phyloP scores from a whole-genome alignment of 805 yeast species.

The Babjeviella inositovora region DNA sequence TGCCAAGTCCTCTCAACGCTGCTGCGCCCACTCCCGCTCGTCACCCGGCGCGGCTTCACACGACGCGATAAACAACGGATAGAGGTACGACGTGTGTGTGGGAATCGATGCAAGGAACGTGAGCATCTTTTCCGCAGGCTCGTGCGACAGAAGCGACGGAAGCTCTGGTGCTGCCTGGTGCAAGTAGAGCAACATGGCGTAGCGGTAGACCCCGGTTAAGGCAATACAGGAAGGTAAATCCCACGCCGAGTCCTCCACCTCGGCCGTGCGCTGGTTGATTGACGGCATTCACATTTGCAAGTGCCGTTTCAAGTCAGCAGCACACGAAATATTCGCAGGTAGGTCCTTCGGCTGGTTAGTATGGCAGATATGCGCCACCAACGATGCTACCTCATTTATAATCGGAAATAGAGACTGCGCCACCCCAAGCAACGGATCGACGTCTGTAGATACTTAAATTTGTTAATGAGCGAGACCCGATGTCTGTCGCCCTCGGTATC shows the following conservation, averaged over 20 bases:
- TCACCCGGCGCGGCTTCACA: constrained; percentile 47
- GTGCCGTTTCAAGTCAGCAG: constrained; percentile 35
- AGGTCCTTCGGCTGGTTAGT: constrained; percentile 19
- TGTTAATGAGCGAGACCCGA: no score
- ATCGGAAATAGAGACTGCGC: constrained; percentile 48
- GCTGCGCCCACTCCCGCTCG: constrained; percentile 44
- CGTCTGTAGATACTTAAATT: no score
- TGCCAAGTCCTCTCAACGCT: constrained; percentile 37
- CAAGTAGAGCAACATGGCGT: constrained; percentile 37
- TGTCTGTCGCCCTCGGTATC: constrained; percentile 9
- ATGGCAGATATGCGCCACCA: no score
- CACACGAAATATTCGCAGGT: constrained; percentile 29
- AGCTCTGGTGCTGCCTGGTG: constrained; percentile 64
- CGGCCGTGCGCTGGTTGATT: constrained; percentile 15
- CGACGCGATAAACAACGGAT: constrained; percentile 47
- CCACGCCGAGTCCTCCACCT: constrained; percentile 26
- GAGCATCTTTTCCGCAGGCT: constrained; percentile 41
- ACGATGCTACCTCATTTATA: constrained; percentile 45
- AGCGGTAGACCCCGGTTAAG: constrained; percentile 57
- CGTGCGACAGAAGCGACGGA: constrained; percentile 35
- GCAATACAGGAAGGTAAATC: constrained; percentile 46
- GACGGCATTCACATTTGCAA: constrained; percentile 43
- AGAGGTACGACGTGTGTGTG: constrained; percentile 40
- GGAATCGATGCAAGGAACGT: constrained; percentile 51
- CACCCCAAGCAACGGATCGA: constrained; percentile 56